Base-by-base conservation (phyloP, 768 basidiomycete species). In the Hericium erinaceus region DNA sequence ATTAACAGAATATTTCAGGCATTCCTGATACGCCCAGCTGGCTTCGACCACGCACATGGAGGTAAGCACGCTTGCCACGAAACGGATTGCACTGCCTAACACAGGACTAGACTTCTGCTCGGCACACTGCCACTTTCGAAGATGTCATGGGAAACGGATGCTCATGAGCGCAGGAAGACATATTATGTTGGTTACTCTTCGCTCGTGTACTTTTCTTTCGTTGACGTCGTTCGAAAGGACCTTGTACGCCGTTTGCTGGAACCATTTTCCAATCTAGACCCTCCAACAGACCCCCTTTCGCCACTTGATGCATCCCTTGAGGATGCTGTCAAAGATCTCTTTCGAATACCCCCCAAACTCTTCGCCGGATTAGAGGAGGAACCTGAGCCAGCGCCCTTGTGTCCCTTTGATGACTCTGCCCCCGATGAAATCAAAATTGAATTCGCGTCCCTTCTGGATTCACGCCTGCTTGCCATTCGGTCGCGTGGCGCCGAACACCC, bases 1-100 rank as follows among this genome's bases (percentile, higher is more conserved):
- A 33, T 33, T 33, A 10, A 33, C 33, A 33, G 33, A 33, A 7
- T 33, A 33, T 33, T 44, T 16, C 33, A 90, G 88, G 88, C 58
- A 78, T 90, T 49, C 85, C 88, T 52, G 81, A 87, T 62, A 77
- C 85, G 63, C 89, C 89, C 46, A 71, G 77, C 4, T 90, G 87
- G 86, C 74, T 90, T 61, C 79, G 89, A 44, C 85, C 88, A 28
- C 77, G 85, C 46, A 75, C 87, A 64, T 91, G 89, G 89, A 87
- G 81, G 89, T 87, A 60, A 67, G 83, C 72, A 33, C 7, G 40
- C 15, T 26, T 18, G 44, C 38, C 22, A 40, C 18, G 51, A 11
- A 33, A 33, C 4, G 33, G 33, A 22, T 48, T 57, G 15, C 40
- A 39, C 38, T 13, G 33, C 56, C 58, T 49, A 28, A 28, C 48